A percentile compares a stretch with the other conserved stretches of the same genome.
phyloP scores from a whole-genome alignment of 2,329 filamentous ascomycete genomes.

The Alternaria longipes region DNA sequence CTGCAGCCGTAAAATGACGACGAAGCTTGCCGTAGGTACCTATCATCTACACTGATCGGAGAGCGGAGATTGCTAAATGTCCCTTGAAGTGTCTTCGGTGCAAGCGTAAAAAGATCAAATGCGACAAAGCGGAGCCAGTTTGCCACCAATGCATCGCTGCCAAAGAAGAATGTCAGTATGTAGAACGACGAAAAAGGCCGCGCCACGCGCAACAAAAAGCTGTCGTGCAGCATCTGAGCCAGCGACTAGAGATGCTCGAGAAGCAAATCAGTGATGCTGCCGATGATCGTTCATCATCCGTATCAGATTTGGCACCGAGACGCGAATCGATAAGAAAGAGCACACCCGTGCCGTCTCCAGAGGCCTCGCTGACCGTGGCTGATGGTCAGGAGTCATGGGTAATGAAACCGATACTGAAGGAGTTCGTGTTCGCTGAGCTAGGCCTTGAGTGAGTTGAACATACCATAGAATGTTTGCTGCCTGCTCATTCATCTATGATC shows the following conservation, averaged over 20 bases:
- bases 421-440: constrained; percentile 1
- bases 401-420: neutral
- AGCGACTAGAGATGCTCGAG: constrained; percentile 38
- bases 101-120: constrained; percentile 42
- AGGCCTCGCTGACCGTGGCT: constrained; percentile 19
- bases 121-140: constrained; percentile 34
- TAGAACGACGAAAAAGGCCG: constrained; percentile 38
- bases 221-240: constrained; percentile 30
- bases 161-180: constrained; percentile 38
- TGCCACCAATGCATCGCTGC: constrained; percentile 41
- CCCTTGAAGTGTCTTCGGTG: constrained; percentile 29
- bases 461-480: neutral
- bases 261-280: constrained; percentile 26
- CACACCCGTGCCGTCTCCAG: constrained; percentile 22
- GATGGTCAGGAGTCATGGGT: constrained; percentile 36
- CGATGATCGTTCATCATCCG: constrained; percentile 11
- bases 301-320: neutral
- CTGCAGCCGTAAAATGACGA: constrained; percentile 11
- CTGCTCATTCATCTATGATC: neutral
- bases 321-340: constrained; percentile 1
- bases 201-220: constrained; percentile 34
- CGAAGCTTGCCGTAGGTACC: constrained; percentile 27
- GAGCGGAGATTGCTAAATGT: constrained; percentile 1
- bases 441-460: neutral
- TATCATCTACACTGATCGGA: neutral